Evolutionary conservation across 208 protist species (phyloP).

Genomic region (Trypanosomatidae sp.): DNA sequence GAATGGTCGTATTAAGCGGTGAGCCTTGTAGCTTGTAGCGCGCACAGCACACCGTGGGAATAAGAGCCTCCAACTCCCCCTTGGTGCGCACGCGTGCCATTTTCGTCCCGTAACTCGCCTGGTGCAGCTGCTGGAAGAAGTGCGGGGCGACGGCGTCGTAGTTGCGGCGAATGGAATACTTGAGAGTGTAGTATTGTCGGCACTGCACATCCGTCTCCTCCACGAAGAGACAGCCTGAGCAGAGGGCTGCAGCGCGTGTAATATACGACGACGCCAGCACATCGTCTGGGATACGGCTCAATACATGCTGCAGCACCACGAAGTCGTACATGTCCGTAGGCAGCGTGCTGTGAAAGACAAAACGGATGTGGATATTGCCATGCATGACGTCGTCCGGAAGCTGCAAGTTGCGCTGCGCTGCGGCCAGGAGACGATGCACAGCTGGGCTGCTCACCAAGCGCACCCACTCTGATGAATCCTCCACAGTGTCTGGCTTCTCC

Average conservation of each 20-base stretch:
- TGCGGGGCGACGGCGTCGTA: conserved; percentile 47
- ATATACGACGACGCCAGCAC: conserved; percentile 31
- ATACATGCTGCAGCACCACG: conserved; percentile 72
- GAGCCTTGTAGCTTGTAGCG: conserved; percentile 75
- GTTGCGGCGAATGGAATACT: conserved; percentile 23
- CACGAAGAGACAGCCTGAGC: conserved; percentile 51
- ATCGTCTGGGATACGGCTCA: conserved; percentile 38
- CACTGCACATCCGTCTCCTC: conserved; percentile 69
- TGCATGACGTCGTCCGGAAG: conserved; percentile 7
- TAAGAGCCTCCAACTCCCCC: conserved; percentile 36
- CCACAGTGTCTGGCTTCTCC: not conserved
- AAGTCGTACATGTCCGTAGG: conserved; percentile 53
- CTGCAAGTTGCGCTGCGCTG: conserved; percentile 14
- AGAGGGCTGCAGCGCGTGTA: not conserved
- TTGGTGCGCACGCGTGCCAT: conserved; percentile 45
- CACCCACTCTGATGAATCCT: conserved; percentile 22
- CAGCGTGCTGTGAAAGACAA: conserved; percentile 19
- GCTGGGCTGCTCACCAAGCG: conserved; percentile 39
- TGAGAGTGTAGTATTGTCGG: conserved; percentile 61
- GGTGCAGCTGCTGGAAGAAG: conserved; percentile 56
- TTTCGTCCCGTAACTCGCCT: conserved; percentile 33
- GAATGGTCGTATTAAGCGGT: conserved; percentile 70
- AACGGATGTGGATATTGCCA: conserved; percentile 15
- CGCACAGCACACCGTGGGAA: conserved; percentile 25
- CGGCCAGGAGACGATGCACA: conserved; percentile 20